Evolutionary conservation across 2,329 filamentous ascomycete genomes (phyloP).

Genomic region (Trichoderma gracile): DNA sequence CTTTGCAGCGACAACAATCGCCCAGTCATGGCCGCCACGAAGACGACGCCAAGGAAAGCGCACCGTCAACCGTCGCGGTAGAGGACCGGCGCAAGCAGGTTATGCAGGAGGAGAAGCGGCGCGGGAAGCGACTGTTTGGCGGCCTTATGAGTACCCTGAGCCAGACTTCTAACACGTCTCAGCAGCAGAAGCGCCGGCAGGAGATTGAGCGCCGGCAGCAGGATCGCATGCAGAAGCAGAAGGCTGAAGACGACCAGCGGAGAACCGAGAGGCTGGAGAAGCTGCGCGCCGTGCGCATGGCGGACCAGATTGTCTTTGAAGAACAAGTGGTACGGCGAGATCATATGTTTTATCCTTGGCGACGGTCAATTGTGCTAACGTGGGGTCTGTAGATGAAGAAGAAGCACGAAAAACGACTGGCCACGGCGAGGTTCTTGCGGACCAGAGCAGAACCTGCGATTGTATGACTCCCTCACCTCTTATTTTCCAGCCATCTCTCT

Average conservation of each 20-base stretch:
- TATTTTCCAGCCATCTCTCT: not conserved
- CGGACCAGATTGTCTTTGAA: constrained; percentile 74
- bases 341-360: not conserved
- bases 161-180: constrained; percentile 63
- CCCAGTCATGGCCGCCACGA: not conserved
- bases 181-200: constrained; percentile 68
- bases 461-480: too few species aligned
- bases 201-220: constrained; percentile 83
- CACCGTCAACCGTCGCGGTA: not conserved
- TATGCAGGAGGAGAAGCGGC: constrained; percentile 73
- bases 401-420: constrained; percentile 70
- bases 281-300: constrained; percentile 60
- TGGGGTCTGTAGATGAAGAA: constrained; percentile 65
- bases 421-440: constrained; percentile 69
- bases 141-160: constrained; percentile 76
- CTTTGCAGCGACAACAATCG: not conserved
- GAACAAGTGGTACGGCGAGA: constrained; percentile 66
- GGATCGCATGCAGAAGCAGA: constrained; percentile 72
- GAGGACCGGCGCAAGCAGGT: constrained; percentile 32
- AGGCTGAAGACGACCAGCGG: constrained; percentile 67
- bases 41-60: not conserved
- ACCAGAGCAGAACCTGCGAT: constrained; percentile 72
- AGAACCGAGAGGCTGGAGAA: constrained; percentile 66
- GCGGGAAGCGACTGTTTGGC: constrained; percentile 83
- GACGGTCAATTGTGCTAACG: constrained; percentile 28